These are phyloP conservation scores for Pharnaceum exiguum DNA, from an alignment of 148 eudicot species.

Conservation along the genomic window DNA sequence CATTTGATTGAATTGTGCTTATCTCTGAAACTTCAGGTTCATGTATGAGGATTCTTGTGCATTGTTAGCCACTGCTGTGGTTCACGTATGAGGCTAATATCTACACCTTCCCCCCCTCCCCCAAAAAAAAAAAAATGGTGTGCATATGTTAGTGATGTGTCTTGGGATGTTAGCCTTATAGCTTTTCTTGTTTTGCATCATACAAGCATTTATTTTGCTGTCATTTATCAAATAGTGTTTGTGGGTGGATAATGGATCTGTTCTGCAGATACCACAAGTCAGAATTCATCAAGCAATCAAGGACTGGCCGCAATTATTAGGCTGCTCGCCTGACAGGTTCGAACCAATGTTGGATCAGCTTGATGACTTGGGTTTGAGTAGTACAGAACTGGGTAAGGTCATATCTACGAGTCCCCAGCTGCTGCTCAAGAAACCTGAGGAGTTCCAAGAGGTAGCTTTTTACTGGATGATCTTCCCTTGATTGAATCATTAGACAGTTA, in stretches of 20 bases:
- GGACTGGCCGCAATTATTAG: constrained; percentile 71
- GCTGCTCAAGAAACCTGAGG: constrained; percentile 53
- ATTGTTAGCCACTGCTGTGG: no score
- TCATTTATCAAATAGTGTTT: neutral
- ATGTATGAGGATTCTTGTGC: no score
- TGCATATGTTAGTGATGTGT: no score
- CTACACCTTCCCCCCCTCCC: no score
- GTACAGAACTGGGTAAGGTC: constrained; percentile 52
- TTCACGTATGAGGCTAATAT: no score
- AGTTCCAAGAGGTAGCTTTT: constrained; percentile 50
- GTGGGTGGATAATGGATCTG: neutral
- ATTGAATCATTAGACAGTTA: no score
- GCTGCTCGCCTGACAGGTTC: constrained; percentile 55
- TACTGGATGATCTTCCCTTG: neutral
- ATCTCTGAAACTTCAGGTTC: no score
- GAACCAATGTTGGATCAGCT: constrained; percentile 56
- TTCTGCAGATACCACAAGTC: constrained; percentile 53
- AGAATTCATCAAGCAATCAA: constrained; percentile 46
- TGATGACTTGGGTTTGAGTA: constrained; percentile 38
- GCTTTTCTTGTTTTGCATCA: neutral
- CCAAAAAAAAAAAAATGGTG: no score
- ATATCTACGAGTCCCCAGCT: constrained; percentile 77
- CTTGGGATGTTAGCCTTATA: no score
- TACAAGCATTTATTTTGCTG: neutral
- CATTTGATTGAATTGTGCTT: no score